Percentiles rank a stretch among this genome's conserved stretches.
Conservation (phyloP, 2,329 filamentous ascomycete genomes). For the Lanzia echinophila region DNA sequence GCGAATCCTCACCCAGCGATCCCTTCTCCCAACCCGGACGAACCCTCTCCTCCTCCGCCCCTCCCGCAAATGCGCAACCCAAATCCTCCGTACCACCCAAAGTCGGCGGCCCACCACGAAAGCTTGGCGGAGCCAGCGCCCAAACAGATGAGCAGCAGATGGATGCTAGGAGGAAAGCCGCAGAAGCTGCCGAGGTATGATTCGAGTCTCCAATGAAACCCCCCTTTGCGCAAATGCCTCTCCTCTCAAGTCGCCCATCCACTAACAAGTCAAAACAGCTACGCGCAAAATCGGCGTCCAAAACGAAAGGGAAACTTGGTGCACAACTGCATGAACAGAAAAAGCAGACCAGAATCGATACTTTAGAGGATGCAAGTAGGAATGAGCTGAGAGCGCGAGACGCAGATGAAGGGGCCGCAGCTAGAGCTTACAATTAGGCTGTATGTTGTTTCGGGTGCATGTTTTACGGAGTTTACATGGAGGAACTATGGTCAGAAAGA, state of each 20-base stretch:
- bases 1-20: constrained; percentile 55
- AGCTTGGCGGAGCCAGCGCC: constrained; percentile 46
- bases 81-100: constrained; percentile 44
- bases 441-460: too few relatives aligned
- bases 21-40: constrained; percentile 68
- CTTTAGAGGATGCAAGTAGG: constrained; percentile 60
- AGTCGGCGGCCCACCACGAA: constrained; percentile 53
- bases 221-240: not conserved
- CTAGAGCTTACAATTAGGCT: constrained; percentile 49
- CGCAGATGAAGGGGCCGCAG: constrained; percentile 54
- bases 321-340: constrained; percentile 68
- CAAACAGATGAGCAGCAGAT: constrained; percentile 28
- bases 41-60: constrained; percentile 54
- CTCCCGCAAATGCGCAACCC: constrained; percentile 36
- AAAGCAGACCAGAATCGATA: constrained; percentile 62
- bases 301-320: constrained; percentile 56
- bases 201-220: too few relatives aligned
- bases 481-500: too few relatives aligned
- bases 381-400: constrained; percentile 57
- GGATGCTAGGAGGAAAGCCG: constrained; percentile 67
- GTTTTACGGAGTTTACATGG: not conserved
- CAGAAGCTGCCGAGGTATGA: constrained; percentile 62
- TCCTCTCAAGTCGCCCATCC: not conserved
- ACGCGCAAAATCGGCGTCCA: constrained; percentile 32
- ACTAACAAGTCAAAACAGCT: not conserved